Base-by-base conservation (phyloP, 192 early-diverging fungal genomes). In the Podila clonocystis region DNA sequence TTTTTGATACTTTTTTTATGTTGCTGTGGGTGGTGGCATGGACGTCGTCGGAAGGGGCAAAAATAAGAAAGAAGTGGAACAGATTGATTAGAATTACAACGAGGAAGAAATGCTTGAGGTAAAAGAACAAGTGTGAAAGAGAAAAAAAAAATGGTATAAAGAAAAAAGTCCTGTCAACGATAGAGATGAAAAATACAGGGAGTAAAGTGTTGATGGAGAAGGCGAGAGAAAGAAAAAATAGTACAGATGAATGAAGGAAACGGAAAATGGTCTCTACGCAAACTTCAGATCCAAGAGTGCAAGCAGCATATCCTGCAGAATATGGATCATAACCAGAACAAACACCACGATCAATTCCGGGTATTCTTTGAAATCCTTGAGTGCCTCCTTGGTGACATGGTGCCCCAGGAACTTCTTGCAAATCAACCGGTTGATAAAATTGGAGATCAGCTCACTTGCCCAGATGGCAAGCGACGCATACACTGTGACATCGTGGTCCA, bases 291-390 rank as follows among this genome's bases (percentile, higher is more conserved):
- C 83, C 26, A 93, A 86, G 50, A 91, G 77, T 41, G 89, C 89
- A 57, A 93, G 85, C 9, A 93, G 60, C 64, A 93, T 91, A 72
- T 93, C 91, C 72, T 93, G 91, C 63, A 94, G 61, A 15, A 94
- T 90, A 36, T 94, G 93, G 19, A 93, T 84, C 75, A 90, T 91
- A 15, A 93, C 90, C 63, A 93, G 74, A 3, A 92, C 82, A 83
- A 92, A 87, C 3, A 84, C 91, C 0, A 91, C 82, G 17, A 92
- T 88, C 63, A 92, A 83, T 63, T 93, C 89, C 3, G 91, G 91
- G 68, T 93, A 91, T 38, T 85, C 85, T 13, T 87, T 78, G 69
- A 93, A 91, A 69, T 94, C 93, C 55, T 85, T 82, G 20, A 90
- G 85, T 12, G 92, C 92, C 67, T 92, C 89, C n/a, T 77, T 50